These are phyloP conservation scores for Diaporthe destruens DNA, from an alignment of 2,329 filamentous ascomycete genomes.

Conservation along the genomic window DNA sequence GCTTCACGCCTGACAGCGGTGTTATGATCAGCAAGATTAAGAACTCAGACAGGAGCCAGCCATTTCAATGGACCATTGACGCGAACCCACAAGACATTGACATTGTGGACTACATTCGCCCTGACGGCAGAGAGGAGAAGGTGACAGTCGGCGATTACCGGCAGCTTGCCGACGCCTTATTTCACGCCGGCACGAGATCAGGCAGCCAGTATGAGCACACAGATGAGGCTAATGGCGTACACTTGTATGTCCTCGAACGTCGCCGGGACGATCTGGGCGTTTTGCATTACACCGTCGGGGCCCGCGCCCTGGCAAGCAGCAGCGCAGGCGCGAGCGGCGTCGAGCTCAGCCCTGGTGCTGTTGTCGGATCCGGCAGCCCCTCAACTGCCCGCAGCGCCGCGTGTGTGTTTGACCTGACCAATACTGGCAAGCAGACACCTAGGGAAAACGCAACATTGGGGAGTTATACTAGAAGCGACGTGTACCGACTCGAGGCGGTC, in stretches of 20 bases:
- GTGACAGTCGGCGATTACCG: constrained; percentile 66
- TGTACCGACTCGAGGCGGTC: neutral
- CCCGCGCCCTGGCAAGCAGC: constrained; percentile 54
- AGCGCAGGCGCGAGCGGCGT: constrained; percentile 46
- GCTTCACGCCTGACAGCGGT: constrained; percentile 63
- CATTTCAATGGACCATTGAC: constrained; percentile 68
- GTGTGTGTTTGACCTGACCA: constrained; percentile 62
- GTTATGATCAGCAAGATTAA: constrained; percentile 68
- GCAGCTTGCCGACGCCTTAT: constrained; percentile 65
- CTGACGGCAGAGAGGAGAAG: constrained; percentile 60
- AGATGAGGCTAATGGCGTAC: constrained; percentile 61
- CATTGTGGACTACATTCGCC: constrained; percentile 62
- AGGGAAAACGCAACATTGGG: constrained; percentile 53
- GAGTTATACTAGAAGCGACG: constrained; percentile 9
- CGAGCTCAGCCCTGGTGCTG: constrained; percentile 40
- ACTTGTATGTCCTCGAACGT: constrained; percentile 62
- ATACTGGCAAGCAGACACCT: constrained; percentile 55
- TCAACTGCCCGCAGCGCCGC: constrained; percentile 53
- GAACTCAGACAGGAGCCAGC: constrained; percentile 54
- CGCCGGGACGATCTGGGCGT: constrained; percentile 57
- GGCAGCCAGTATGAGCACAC: constrained; percentile 63
- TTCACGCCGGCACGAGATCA: constrained; percentile 65
- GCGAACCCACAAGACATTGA: constrained; percentile 66
- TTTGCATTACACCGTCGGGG: constrained; percentile 62
- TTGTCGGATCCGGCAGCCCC: constrained; percentile 2